phyloP scores from a whole-genome alignment of 805 yeast species.

The Babjeviella inositovora region DNA sequence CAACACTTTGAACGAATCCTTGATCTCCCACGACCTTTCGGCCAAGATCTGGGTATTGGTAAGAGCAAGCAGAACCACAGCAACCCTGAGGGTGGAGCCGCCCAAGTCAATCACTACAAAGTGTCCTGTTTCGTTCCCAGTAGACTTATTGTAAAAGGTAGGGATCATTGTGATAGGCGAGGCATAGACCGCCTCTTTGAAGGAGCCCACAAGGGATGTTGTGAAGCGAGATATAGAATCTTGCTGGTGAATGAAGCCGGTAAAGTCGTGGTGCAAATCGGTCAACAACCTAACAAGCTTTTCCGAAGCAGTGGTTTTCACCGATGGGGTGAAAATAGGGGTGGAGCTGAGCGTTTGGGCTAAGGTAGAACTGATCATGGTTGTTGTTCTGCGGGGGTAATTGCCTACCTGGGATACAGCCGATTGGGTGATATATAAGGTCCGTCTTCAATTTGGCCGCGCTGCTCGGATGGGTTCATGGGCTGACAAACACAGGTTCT shows the following conservation, averaged over 20 bases:
- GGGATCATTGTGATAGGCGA: conserved; percentile 1
- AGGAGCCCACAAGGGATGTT: background rate
- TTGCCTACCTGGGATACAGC: background rate
- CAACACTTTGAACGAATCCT: conserved; percentile 19
- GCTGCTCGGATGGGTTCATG: too few relatives aligned
- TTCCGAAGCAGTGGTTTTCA: background rate
- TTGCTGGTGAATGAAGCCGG: background rate
- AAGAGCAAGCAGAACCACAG: conserved; percentile 6
- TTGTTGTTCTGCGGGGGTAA: background rate
- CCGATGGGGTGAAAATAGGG: background rate
- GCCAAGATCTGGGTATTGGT: conserved; percentile 2
- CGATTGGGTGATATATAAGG: background rate
- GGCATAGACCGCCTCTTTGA: background rate
- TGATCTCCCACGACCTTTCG: conserved; percentile 17
- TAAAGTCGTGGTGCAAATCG: background rate
- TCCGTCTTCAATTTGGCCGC: background rate
- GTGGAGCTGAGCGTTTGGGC: conserved; percentile 1
- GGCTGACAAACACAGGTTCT: too few relatives aligned
- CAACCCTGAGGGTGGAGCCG: conserved; percentile 33
- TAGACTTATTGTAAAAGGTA: background rate
- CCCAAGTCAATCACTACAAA: conserved; percentile 44
- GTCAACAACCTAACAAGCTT: background rate
- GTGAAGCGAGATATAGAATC: background rate
- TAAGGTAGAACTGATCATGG: background rate
- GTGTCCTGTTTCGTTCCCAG: too few relatives aligned